Percentiles rank a stretch among this genome's conserved stretches.
Conservation (phyloP, 768 basidiomycete species). For the Hericium alpestre region DNA sequence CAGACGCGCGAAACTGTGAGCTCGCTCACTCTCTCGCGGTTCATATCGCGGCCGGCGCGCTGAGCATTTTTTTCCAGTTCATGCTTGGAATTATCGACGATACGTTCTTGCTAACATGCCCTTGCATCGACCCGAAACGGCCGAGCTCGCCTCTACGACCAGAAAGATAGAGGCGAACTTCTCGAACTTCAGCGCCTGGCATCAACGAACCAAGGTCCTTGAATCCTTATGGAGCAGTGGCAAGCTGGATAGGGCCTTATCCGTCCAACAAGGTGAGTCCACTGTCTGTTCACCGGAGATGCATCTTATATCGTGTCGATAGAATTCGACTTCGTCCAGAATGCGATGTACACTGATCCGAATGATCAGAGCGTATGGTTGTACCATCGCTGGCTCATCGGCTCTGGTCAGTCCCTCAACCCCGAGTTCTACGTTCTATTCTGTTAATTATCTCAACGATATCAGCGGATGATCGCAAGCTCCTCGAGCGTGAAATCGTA, state of each 20-base stretch:
- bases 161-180: conserved; percentile 90
- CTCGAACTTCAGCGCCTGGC: conserved; percentile 99
- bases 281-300: background rate
- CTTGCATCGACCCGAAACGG: conserved; percentile 36
- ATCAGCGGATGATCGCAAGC: conserved; percentile 44
- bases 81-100: conserved; percentile 90
- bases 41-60: too few relatives aligned
- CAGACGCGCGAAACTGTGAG: conserved; percentile 89
- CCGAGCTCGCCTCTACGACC: conserved; percentile 80
- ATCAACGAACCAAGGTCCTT: conserved; percentile 83
- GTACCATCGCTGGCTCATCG: conserved; percentile 96
- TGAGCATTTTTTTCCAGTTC: conserved; percentile 41
- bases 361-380: conserved; percentile 96
- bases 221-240: conserved; percentile 53
- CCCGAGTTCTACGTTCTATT: background rate
- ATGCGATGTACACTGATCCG: conserved; percentile 95
- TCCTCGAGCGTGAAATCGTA: conserved; percentile 65
- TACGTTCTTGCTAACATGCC: conserved; percentile 72
- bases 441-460: background rate
- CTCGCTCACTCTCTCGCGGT: background rate
- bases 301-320: background rate
- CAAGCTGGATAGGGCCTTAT: conserved; percentile 38
- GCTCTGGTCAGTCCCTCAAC: conserved; percentile 43
- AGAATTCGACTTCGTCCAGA: conserved; percentile 91
- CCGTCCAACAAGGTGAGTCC: conserved; percentile 58